Evolutionary conservation across 1,139 yeast species (phyloP).

Genomic region (Scheffersomyces insectosa): DNA sequence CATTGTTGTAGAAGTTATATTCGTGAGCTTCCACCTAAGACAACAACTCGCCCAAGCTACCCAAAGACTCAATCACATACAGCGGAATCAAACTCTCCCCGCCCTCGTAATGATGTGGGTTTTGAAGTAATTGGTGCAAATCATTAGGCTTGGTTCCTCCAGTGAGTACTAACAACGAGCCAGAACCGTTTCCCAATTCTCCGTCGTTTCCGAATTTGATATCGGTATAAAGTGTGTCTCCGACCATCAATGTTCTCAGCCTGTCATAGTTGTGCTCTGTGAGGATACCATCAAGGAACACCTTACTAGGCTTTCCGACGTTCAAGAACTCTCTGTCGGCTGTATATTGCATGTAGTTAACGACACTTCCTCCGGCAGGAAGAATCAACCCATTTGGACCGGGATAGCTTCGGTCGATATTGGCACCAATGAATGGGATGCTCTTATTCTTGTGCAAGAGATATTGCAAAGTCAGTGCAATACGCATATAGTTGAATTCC

Average conservation of each 20-base stretch:
- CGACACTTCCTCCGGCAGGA: constrained; percentile 48
- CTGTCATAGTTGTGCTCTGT: constrained; percentile 27
- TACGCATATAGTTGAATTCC: constrained; percentile 38
- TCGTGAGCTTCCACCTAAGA: constrained; percentile 4
- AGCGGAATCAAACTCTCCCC: constrained; percentile 28
- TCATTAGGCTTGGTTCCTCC: constrained; percentile 38
- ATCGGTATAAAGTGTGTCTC: constrained; percentile 47
- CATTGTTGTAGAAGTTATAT: no score
- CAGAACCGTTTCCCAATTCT: constrained; percentile 28
- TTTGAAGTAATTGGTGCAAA: constrained; percentile 17
- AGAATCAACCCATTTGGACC: constrained; percentile 38
- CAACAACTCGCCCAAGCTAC: constrained; percentile 21
- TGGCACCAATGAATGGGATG: constrained; percentile 41
- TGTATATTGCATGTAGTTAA: constrained; percentile 39
- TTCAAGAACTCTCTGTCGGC: constrained; percentile 32
- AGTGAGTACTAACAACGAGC: constrained; percentile 35
- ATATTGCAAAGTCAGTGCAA: constrained; percentile 41
- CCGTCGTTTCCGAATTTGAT: constrained; percentile 48
- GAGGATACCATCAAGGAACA: constrained; percentile 32
- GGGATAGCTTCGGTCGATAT: constrained; percentile 43
- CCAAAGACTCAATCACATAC: constrained; percentile 33
- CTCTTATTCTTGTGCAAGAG: constrained; percentile 32
- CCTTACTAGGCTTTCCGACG: constrained; percentile 42
- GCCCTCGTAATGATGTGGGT: constrained; percentile 12
- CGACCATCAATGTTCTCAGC: constrained; percentile 37